Percentiles rank a stretch among this genome's conserved stretches.
Conservation (phyloP, 2,329 filamentous ascomycete species). For the Colletotrichum caudatum region DNA sequence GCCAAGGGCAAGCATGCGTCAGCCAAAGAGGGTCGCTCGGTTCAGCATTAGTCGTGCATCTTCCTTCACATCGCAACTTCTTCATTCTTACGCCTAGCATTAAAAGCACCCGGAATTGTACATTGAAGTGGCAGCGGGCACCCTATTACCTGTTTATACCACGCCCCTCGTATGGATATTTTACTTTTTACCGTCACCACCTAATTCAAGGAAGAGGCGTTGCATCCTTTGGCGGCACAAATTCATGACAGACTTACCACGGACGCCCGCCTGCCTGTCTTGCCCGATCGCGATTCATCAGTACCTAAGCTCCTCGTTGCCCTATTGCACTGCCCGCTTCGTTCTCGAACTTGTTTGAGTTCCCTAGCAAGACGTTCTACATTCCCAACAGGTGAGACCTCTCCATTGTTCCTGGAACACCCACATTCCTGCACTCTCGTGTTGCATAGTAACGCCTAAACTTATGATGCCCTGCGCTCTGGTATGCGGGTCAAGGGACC, state of each 20-base stretch:
- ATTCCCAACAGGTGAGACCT: slow-evolving; percentile 41
- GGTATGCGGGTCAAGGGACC: not conserved
- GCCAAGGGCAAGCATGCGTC: slow-evolving; percentile 40
- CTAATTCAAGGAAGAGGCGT: slow-evolving; percentile 9
- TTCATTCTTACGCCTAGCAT: slow-evolving; percentile 7
- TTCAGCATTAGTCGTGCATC: slow-evolving; percentile 36
- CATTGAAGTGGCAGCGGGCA: too few relatives aligned
- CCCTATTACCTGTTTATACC: not conserved
- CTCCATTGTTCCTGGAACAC: slow-evolving; percentile 38
- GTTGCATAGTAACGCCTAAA: slow-evolving; percentile 39
- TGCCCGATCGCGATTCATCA: slow-evolving; percentile 16
- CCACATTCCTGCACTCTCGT: slow-evolving; percentile 28
- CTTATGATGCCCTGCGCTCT: slow-evolving; percentile 17
- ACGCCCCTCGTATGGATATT: not conserved
- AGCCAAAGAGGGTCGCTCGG: slow-evolving; percentile 38
- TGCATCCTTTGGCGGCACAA: not conserved
- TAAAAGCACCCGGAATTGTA: not conserved
- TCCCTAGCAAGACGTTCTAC: slow-evolving; percentile 28
- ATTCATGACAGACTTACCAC: slow-evolving; percentile 19
- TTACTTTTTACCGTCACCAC: not conserved
- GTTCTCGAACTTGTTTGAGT: slow-evolving; percentile 9
- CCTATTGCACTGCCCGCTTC: not conserved
- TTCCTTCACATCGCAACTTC: slow-evolving; percentile 24
- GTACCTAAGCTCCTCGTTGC: slow-evolving; percentile 7
- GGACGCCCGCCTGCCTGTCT: slow-evolving; percentile 1